A percentile compares a stretch with the other conserved stretches of the same genome.
Evolutionary conservation across 306 rosid species (phyloP).

Genomic region (Malus domestica): DNA sequence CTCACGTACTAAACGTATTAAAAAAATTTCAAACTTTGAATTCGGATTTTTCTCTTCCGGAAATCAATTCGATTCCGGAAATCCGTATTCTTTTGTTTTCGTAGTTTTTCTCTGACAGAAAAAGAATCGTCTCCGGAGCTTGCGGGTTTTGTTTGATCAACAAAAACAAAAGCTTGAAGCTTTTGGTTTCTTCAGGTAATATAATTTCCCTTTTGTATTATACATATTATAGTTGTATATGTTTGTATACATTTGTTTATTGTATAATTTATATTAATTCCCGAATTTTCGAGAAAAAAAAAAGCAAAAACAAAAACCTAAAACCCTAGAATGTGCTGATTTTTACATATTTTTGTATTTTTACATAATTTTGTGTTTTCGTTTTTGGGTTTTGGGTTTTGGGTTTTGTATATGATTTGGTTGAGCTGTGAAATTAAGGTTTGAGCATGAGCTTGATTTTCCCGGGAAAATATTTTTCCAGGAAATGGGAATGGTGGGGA

Average conservation of each 20-base stretch:
- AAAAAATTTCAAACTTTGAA: not conserved
- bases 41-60: constrained; percentile 5
- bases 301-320: not conserved
- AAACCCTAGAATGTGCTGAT: constrained; percentile 36
- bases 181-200: constrained; percentile 39
- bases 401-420: constrained; percentile 2
- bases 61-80: constrained; percentile 10
- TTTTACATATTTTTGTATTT: not conserved
- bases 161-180: not conserved
- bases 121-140: constrained; percentile 5
- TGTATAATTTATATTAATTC: constrained; percentile 7
- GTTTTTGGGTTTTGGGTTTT: not conserved
- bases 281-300: constrained; percentile 3
- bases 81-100: not conserved
- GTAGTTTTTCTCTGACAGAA: not conserved
- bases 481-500: constrained; percentile 50
- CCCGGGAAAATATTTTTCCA: constrained; percentile 10
- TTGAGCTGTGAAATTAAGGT: not conserved
- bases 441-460: constrained; percentile 39
- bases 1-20: not conserved
- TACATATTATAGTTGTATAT: too few relatives aligned
- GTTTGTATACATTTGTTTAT: not conserved
- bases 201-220: not conserved
- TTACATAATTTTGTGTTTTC: too few relatives aligned
- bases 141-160: too few relatives aligned